Conservation (phyloP, 2,329 filamentous ascomycete genomes). For the Clonostachys solani region DNA sequence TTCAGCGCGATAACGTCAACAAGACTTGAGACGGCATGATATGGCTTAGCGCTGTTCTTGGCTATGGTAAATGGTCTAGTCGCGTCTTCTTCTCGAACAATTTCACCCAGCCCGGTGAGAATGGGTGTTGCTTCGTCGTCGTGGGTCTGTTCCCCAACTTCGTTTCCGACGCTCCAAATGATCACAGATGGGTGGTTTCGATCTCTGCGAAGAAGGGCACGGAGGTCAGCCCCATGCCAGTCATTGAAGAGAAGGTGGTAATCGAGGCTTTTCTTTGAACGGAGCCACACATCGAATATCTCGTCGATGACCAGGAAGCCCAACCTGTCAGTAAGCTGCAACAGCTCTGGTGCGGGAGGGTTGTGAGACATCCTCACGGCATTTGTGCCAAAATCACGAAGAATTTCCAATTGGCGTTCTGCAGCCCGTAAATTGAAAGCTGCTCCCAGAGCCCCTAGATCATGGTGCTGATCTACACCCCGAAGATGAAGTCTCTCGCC, state of each 20-base stretch:
- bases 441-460: constrained; percentile 41
- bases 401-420: constrained; percentile 40
- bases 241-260: constrained; percentile 46
- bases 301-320: constrained; percentile 48
- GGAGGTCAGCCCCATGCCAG: constrained; percentile 48
- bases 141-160: constrained; percentile 41
- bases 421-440: constrained; percentile 45
- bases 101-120: constrained; percentile 24
- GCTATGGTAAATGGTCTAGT: constrained; percentile 36
- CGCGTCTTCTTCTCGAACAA: constrained; percentile 38
- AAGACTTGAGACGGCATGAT: constrained; percentile 27
- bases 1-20: constrained; percentile 46
- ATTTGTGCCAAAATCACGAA: constrained; percentile 44
- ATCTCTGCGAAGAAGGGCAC: constrained; percentile 44
- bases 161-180: constrained; percentile 49
- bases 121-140: constrained; percentile 10
- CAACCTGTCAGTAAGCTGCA: constrained; percentile 42
- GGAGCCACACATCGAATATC: constrained; percentile 46
- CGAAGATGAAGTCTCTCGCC: constrained; percentile 36
- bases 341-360: constrained; percentile 42
- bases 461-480: constrained; percentile 45
- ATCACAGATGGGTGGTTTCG: constrained; percentile 51
- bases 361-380: constrained; percentile 48
- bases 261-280: constrained; percentile 38
- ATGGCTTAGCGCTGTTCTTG: constrained; percentile 39